phyloP scores from a whole-genome alignment of 768 basidiomycete species.

The Polyporus arcularius region DNA sequence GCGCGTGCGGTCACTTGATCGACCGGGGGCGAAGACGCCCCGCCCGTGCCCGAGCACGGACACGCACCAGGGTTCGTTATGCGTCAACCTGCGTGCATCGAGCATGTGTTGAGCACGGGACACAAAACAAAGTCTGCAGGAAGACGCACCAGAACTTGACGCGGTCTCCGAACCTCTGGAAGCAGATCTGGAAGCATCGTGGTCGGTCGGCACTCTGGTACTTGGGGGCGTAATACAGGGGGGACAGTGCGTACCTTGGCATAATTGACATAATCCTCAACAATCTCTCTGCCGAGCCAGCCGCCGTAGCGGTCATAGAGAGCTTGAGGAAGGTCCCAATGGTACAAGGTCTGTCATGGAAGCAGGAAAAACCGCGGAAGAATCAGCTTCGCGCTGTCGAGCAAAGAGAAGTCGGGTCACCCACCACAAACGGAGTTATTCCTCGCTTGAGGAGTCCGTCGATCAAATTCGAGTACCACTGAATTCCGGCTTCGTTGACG shows the following conservation, averaged over 20 bases:
- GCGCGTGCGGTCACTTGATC: slow-evolving; percentile 62
- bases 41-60: slow-evolving; percentile 70
- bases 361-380: slow-evolving; percentile 6
- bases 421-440: slow-evolving; percentile 68
- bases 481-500: slow-evolving; percentile 67
- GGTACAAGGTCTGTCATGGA: slow-evolving; percentile 60
- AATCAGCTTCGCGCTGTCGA: not conserved
- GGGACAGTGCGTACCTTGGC: slow-evolving; percentile 32
- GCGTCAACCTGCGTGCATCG: slow-evolving; percentile 53
- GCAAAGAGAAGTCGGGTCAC: slow-evolving; percentile 26
- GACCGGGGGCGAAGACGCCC: slow-evolving; percentile 71
- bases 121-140: not conserved
- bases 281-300: slow-evolving; percentile 73
- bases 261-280: slow-evolving; percentile 65
- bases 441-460: slow-evolving; percentile 63
- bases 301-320: slow-evolving; percentile 75
- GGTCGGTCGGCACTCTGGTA: not conserved
- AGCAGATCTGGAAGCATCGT: slow-evolving; percentile 53
- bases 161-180: slow-evolving; percentile 72
- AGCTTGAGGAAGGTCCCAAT: slow-evolving; percentile 79
- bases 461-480: slow-evolving; percentile 70
- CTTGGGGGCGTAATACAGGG: not conserved
- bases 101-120: slow-evolving; percentile 13
- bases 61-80: slow-evolving; percentile 79
- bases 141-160: slow-evolving; percentile 67